Evolutionary conservation across 139 green algal genomes (phyloP).

Genomic region (Chlamydomonas sphaeroides): DNA sequence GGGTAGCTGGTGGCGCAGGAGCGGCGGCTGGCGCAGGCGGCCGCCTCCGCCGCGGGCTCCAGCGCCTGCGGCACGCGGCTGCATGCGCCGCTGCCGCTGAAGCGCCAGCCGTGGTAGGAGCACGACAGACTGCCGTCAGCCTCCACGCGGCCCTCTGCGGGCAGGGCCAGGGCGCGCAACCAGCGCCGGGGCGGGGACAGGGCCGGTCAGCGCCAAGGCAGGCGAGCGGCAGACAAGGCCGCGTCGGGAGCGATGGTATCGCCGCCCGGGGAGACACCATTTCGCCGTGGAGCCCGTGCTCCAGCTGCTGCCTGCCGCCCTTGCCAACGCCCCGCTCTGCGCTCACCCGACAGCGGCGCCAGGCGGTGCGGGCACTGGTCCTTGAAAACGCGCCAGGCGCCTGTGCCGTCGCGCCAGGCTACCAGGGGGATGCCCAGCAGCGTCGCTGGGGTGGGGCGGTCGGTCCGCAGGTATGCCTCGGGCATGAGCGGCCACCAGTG

Average conservation of each 20-base stretch:
- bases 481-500: conserved; percentile 43
- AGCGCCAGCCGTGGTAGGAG: conserved; percentile 57
- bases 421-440: conserved; percentile 48
- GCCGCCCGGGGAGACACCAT: too few species aligned
- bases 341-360: conserved; percentile 46
- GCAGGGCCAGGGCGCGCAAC: too few species aligned
- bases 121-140: conserved; percentile 53
- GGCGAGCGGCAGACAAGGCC: too few species aligned
- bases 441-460: conserved; percentile 27
- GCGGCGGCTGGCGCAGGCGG: conserved; percentile 14
- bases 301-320: too few species aligned
- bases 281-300: too few species aligned
- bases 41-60: conserved; percentile 7
- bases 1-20: conserved; percentile 7
- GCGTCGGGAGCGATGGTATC: too few species aligned
- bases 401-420: conserved; percentile 38
- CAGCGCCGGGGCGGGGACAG: not conserved
- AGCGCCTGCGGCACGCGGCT: conserved; percentile 49
- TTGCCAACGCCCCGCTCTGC: not conserved
- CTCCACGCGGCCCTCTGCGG: conserved; percentile 53
- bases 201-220: too few species aligned
- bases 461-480: conserved; percentile 7
- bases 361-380: conserved; percentile 57
- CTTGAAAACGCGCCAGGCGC: conserved; percentile 41
- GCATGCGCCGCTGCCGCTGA: conserved; percentile 44